Conservation (phyloP, 2,329 filamentous ascomycete genomes). For the Cryphonectria parasitica region DNA sequence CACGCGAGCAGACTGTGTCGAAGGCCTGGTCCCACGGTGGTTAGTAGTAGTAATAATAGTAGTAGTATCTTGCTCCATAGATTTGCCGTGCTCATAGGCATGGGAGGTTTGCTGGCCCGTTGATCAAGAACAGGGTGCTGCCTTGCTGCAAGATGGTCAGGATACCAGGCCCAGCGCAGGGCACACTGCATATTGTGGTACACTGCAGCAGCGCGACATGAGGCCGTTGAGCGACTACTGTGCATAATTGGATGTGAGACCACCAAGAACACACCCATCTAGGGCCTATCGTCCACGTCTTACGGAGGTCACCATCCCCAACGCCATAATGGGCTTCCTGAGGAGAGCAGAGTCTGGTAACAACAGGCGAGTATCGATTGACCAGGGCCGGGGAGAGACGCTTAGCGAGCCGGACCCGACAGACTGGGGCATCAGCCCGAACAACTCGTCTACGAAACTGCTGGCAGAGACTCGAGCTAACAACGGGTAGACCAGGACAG, state of each 20-base stretch:
- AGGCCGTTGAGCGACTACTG: neutral
- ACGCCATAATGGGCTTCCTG: neutral
- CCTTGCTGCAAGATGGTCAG: constrained; percentile 15
- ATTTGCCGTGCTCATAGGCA: neutral
- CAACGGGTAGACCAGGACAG: constrained; percentile 27
- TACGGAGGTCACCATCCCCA: neutral
- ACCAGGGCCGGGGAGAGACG: neutral
- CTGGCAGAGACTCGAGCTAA: constrained; percentile 17
- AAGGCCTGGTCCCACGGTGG: neutral
- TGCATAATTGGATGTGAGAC: neutral
- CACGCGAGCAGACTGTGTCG: neutral
- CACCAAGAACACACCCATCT: neutral
- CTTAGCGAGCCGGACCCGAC: constrained; percentile 16
- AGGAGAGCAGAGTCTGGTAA: neutral
- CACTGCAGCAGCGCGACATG: neutral
- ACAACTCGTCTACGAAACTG: constrained; percentile 7
- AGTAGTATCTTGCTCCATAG: neutral
- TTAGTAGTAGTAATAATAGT: neutral
- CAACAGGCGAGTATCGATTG: neutral
- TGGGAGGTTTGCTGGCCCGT: neutral
- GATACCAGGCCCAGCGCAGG: neutral
- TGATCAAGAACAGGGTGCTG: constrained; percentile 13
- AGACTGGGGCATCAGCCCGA: constrained; percentile 14
- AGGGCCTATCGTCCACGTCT: neutral
- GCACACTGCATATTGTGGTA: neutral